Percentiles rank a stretch among this genome's conserved stretches.
phyloP scores from a whole-genome alignment of 331 rosid species.

The Rhamnella rubrinervis region DNA sequence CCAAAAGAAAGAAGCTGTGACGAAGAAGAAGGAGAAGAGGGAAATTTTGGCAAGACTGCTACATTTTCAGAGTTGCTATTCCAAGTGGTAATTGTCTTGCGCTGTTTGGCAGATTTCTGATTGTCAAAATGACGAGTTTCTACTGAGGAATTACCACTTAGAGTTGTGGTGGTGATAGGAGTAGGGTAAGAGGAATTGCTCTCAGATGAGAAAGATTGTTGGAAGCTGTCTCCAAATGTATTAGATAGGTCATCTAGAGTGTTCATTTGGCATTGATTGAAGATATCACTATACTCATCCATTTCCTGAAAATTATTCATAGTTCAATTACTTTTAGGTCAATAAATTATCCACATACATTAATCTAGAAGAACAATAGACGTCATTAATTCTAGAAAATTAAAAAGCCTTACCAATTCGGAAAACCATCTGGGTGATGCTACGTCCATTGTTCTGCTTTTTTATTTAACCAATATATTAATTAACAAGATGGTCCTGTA shows the following conservation, averaged over 20 bases:
- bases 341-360: neutral
- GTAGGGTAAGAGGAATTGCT: conserved; percentile 30
- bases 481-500: neutral
- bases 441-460: conserved; percentile 24
- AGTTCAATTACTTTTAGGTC: neutral
- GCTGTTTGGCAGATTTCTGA: conserved; percentile 33
- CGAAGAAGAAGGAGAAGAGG: conserved; percentile 26
- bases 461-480: neutral
- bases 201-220: conserved; percentile 28
- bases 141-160: conserved; percentile 16
- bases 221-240: conserved; percentile 12
- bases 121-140: conserved; percentile 8
- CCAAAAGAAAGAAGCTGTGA: conserved; percentile 52
- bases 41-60: conserved; percentile 13
- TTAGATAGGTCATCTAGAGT: conserved; percentile 9
- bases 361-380: neutral
- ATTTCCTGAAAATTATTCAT: conserved; percentile 18
- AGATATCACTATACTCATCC: conserved; percentile 21
- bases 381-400: neutral
- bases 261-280: conserved; percentile 8
- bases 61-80: conserved; percentile 12
- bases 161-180: conserved; percentile 11
- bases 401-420: conserved; percentile 32
- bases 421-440: conserved; percentile 40
- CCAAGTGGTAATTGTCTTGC: neutral